Base-by-base conservation (phyloP, 2,329 filamentous ascomycete genomes). In the Alternaria solani region DNA sequence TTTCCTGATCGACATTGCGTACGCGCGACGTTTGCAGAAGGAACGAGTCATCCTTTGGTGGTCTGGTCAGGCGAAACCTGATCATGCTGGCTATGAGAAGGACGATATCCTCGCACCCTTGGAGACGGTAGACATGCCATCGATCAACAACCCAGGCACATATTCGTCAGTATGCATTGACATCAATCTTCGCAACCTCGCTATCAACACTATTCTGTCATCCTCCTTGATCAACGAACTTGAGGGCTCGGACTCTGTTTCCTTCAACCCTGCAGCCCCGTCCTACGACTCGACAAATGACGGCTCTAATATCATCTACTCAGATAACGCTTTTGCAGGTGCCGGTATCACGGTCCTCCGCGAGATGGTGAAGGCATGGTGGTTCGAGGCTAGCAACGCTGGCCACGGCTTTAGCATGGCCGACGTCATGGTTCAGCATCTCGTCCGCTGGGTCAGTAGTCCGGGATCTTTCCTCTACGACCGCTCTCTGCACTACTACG, bases 331-430 rank as follows among this genome's bases (percentile, higher is more conserved):
- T 0, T 99, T 99, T 75, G 90, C 94, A n/a, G 91, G 93, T 51
- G 93, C 94, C 3, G 92, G 93, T 55, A 91, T 98, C 5, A 87
- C 90, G 7, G 95, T 99, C 0, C 84, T 99, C 4, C 90, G 95
- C 14, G 96, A 98, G 71, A 97, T 99, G 94, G 95, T 99, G 69
- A 97, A 97, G 78, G 88, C 92, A 3, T 99, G 96, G 96, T 99
- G 95, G 95, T 87, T 90, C 1, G 94, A 99, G 78, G 96, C 95
- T 6, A 95, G 92, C 75, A 89, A 88, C 62, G 93, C 93, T 38
- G 96, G 92, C 70, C 64, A 64, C 18, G 68, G 67, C 23, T 69
- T 65, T 60, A 90, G 88, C 41, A 97, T 99, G 93, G 96, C 96
- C 0, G 95, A 99, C 79, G 89, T 98, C 55, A 93, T 99, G 84